A percentile compares a stretch with the other conserved stretches of the same genome.
phyloP scores from a whole-genome alignment of 345 rosid genomes.

The Schrenkiella parvula region DNA sequence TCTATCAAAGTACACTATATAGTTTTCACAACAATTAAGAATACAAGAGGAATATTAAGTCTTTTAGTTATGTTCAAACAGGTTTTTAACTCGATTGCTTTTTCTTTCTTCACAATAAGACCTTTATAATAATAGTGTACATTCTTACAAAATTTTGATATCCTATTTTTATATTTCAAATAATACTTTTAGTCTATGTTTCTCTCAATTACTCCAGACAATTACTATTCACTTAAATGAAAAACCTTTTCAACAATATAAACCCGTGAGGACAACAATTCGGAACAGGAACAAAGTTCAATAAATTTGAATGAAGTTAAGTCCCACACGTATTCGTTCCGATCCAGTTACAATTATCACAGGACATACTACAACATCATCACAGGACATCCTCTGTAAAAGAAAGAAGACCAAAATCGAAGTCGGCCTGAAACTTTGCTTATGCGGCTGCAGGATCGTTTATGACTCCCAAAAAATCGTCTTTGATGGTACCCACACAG shows the following conservation, averaged over 20 bases:
- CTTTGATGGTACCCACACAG: constrained; percentile 92
- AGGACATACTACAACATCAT: neutral
- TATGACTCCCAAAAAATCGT: constrained; percentile 90
- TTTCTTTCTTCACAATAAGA: neutral
- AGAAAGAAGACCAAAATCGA: neutral
- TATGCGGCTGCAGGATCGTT: constrained; percentile 73
- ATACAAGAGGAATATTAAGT: neutral
- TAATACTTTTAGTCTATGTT: too few species aligned
- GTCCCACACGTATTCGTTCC: neutral
- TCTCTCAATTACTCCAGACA: too few species aligned
- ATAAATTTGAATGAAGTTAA: neutral
- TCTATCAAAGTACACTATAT: neutral
- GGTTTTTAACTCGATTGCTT: neutral
- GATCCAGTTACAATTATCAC: neutral
- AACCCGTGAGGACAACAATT: neutral
- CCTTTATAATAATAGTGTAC: too few species aligned
- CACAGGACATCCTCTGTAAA: constrained; percentile 3
- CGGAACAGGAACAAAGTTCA: neutral
- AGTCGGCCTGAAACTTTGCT: constrained; percentile 10
- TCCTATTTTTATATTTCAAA: neutral
- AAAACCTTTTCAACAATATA: too few species aligned
- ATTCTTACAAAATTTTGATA: neutral
- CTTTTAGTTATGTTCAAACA: neutral
- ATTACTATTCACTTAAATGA: too few species aligned
- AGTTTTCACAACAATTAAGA: neutral